Conservation (phyloP, 805 yeast genomes). For the Ogataea paradorogensis region DNA sequence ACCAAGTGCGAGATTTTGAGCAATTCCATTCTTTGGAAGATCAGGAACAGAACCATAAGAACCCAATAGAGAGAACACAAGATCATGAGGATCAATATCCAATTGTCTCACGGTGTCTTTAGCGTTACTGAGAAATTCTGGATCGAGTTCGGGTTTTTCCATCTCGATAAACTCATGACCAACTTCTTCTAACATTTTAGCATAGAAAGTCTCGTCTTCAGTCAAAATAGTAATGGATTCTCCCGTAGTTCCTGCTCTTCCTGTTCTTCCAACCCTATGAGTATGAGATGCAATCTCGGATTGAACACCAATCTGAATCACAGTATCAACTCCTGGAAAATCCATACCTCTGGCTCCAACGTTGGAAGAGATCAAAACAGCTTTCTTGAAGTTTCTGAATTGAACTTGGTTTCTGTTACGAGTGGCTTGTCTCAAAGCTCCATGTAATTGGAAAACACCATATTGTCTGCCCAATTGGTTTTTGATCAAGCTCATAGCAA, state of each 20-base stretch:
- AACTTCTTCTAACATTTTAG: constrained; percentile 46
- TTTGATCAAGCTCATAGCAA: constrained; percentile 31
- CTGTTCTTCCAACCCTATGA: constrained; percentile 95
- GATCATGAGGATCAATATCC: constrained; percentile 12
- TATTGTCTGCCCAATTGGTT: constrained; percentile 14
- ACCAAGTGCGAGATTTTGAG: constrained; percentile 33
- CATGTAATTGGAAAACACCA: constrained; percentile 48
- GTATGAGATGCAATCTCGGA: constrained; percentile 73
- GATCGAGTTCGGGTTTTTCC: constrained; percentile 36
- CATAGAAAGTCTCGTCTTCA: constrained; percentile 54
- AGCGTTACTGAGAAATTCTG: constrained; percentile 25
- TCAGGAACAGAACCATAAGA: constrained; percentile 24
- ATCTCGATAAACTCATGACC: constrained; percentile 53
- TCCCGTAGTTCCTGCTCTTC: constrained; percentile 85
- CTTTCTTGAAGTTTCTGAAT: constrained; percentile 38
- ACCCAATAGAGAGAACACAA: constrained; percentile 16
- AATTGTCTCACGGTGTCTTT: constrained; percentile 6
- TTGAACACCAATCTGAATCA: constrained; percentile 79
- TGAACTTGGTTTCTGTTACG: constrained; percentile 41
- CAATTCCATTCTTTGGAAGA: constrained; percentile 30
- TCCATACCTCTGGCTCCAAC: constrained; percentile 98
- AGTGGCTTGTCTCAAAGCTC: constrained; percentile 65
- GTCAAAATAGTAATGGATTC: constrained; percentile 60
- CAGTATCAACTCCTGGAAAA: constrained; percentile 83
- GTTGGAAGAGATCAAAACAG: constrained; percentile 79